A percentile compares a stretch with the other conserved stretches of the same genome.
Conservation (phyloP, 1,284 basidiomycete species). For the Ceratobasidium papillatum region DNA sequence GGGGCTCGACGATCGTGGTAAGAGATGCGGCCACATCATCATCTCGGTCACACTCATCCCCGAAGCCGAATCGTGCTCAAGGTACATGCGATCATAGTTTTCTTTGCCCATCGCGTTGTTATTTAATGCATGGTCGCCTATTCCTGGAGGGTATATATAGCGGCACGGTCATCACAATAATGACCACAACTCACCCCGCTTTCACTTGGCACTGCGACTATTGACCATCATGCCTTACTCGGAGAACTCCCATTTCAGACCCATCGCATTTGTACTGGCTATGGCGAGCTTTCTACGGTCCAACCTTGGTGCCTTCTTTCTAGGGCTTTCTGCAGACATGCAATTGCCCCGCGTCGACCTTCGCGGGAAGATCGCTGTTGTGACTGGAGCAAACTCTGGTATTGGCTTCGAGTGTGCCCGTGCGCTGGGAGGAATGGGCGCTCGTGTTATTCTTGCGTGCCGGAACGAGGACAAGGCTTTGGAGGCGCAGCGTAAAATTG, state of each 20-base stretch:
- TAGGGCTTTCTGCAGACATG: neutral
- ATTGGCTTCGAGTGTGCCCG: constrained; percentile 42
- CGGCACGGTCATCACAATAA: neutral
- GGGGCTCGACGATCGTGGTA: neutral
- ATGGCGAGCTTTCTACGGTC: constrained; percentile 32
- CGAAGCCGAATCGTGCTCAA: neutral
- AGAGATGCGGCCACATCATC: neutral
- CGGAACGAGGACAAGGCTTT: constrained; percentile 33
- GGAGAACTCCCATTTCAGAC: neutral
- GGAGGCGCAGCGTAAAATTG: constrained; percentile 40
- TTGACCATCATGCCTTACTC: constrained; percentile 20
- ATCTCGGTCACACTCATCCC: neutral
- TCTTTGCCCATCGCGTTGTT: too few relatives aligned
- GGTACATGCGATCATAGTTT: too few relatives aligned
- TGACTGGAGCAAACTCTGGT: constrained; percentile 39
- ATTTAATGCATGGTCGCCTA: too few relatives aligned
- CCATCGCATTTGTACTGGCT: neutral
- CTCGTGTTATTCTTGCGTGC: constrained; percentile 42
- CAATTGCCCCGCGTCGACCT: constrained; percentile 37
- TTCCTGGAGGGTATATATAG: neutral
- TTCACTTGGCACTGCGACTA: neutral
- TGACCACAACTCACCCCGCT: neutral
- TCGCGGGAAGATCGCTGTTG: constrained; percentile 37
- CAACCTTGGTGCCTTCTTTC: constrained; percentile 23
- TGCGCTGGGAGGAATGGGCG: constrained; percentile 40